Conservation (phyloP, 2,329 filamentous ascomycete species). For the Rutstroemia sp. region DNA sequence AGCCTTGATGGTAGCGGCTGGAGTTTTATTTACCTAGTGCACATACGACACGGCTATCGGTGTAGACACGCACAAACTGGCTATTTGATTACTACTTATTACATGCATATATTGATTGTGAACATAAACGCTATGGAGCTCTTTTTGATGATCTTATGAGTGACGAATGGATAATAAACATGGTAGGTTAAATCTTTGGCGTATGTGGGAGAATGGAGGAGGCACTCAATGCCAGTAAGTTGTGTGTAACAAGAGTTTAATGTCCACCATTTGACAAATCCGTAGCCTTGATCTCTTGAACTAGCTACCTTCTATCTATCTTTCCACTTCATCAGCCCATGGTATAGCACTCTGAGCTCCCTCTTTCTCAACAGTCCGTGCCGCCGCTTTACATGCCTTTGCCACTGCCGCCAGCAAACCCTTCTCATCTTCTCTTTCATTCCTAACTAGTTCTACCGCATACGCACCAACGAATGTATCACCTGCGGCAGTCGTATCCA, state of each 20-base stretch:
- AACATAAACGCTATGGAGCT: background rate
- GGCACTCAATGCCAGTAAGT: background rate
- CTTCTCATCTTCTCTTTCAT: constrained; percentile 33
- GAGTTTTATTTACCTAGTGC: background rate
- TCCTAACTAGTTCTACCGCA: constrained; percentile 60
- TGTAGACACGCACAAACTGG: background rate
- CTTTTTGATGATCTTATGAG: background rate
- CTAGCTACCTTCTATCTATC: background rate
- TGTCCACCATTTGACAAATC: background rate
- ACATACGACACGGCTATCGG: background rate
- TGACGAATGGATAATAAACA: background rate
- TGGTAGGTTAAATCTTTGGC: background rate
- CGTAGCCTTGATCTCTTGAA: background rate
- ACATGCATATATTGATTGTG: background rate
- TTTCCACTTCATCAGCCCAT: constrained; percentile 47
- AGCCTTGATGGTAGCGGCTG: background rate
- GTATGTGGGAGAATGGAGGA: background rate
- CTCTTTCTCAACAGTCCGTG: constrained; percentile 55
- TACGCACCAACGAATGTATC: constrained; percentile 93
- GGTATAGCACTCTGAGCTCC: constrained; percentile 63
- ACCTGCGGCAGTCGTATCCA: constrained; percentile 90
- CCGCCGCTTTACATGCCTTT: constrained; percentile 55
- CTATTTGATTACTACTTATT: background rate
- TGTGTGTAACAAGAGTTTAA: background rate
- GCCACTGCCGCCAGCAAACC: constrained; percentile 38